Base-by-base conservation (phyloP, 164 flowering plant species). In the Macadamia integrifolia region DNA sequence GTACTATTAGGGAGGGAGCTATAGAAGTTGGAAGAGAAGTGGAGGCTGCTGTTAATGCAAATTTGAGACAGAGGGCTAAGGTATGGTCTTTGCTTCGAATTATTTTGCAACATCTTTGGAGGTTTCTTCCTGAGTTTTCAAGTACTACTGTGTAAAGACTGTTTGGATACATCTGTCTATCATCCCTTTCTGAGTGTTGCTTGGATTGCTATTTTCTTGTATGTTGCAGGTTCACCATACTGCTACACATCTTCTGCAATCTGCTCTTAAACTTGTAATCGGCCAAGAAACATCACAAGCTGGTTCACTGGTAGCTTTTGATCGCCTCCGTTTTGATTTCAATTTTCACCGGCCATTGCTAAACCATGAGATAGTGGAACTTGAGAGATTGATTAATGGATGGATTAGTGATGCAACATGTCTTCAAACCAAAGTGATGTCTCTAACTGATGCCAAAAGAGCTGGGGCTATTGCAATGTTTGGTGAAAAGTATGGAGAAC, bases 381-480 rank as follows among this genome's bases (percentile, higher is more conserved):
- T 90, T 75, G 98, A 93, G 81, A 73, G 69, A 40, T 76, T 88
- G 58, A 80, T 93, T 71, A 93, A 93, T 72, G 71, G 72, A 73
- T 93, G 98, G 98, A 83, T 93, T 72, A 91, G 88, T 58, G 91
- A 87, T 75, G 85, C 90, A 15, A 72, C 89, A 50, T 71, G 73
- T 72, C 90, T 91, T 65, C 87, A 85, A 73, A 93, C 98, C 48
- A 86, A 86, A 82, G 90, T 90, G 43, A 89, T 93, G 97, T 77
- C 94, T 66, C 78, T 93, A 62, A 59, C 69, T 64, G 97, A 90
- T 58, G 98, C 98, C 43, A 93, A 90, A 78, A 72, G 69, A 46
- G 96, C 95, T 66, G 97, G 98, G 46, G 98, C 98, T 59, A 87
- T 93, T 76, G 96, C 97, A 50, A 93, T 93, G 98, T 93, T 93